A percentile compares a stretch with the other conserved stretches of the same genome.
phyloP scores from a whole-genome alignment of 139 green algal species.

The Coccomyxa sp. region DNA sequence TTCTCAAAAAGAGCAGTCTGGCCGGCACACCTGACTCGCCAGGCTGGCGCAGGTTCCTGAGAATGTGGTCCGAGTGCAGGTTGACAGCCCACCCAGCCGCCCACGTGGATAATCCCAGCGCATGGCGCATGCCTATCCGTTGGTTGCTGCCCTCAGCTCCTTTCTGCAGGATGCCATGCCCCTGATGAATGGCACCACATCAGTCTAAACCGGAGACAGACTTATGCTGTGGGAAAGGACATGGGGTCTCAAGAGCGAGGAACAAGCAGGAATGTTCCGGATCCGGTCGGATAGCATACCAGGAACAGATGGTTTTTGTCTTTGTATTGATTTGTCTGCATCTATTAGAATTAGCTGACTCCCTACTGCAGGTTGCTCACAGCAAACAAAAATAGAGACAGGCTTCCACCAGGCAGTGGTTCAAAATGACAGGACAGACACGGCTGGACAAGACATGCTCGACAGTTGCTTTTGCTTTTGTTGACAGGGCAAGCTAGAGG shows the following conservation, averaged over 20 bases:
- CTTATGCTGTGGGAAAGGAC: background rate
- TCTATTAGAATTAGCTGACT: too few relatives aligned
- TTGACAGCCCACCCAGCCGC: conserved; percentile 50
- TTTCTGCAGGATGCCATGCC: background rate
- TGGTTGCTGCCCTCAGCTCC: background rate
- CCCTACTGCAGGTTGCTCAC: too few relatives aligned
- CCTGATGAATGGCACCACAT: background rate
- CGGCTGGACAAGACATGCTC: too few relatives aligned
- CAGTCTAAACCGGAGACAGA: background rate
- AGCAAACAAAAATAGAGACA: too few relatives aligned
- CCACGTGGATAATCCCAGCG: conserved; percentile 40
- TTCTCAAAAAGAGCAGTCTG: background rate
- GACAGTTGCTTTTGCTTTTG: too few relatives aligned
- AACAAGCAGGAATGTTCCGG: too few relatives aligned
- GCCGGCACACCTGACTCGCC: conserved; percentile 38
- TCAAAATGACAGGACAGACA: too few relatives aligned
- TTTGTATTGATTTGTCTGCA: too few relatives aligned
- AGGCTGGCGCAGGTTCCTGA: conserved; percentile 52
- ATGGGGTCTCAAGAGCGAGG: background rate
- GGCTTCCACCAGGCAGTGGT: too few relatives aligned
- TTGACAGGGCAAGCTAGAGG: too few relatives aligned
- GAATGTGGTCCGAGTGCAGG: conserved; percentile 47
- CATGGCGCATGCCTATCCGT: background rate
- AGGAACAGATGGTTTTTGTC: too few relatives aligned
- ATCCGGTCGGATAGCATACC: too few relatives aligned